Evolutionary conservation across 2,329 filamentous ascomycete genomes (phyloP).

Genomic region (Byssochlamys sp.): DNA sequence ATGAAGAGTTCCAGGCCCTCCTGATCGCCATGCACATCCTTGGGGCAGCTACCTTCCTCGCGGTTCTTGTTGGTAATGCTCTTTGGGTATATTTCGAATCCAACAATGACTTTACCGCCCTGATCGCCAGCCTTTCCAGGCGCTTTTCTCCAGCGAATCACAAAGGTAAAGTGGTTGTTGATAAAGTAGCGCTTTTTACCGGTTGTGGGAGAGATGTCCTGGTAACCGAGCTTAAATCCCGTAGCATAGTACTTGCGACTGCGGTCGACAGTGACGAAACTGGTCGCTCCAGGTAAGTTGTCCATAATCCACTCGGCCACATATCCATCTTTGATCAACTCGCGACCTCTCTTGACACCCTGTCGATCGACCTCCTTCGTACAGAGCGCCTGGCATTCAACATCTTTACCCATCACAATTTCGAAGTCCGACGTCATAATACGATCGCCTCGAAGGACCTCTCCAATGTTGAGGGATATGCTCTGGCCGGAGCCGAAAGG

Average conservation of each 20-base stretch:
- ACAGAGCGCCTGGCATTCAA: conserved; percentile 64
- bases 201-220: conserved; percentile 52
- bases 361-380: conserved; percentile 54
- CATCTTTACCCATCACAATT: conserved; percentile 65
- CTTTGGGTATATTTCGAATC: conserved; percentile 84
- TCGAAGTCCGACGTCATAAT: conserved; percentile 79
- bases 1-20: conserved; percentile 61
- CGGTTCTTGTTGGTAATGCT: conserved; percentile 60
- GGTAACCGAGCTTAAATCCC: conserved; percentile 79
- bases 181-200: conserved; percentile 61
- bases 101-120: conserved; percentile 71
- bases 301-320: conserved; percentile 91
- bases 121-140: conserved; percentile 58
- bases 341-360: conserved; percentile 57
- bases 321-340: conserved; percentile 69
- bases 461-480: conserved; percentile 73
- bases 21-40: conserved; percentile 53
- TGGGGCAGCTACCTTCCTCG: conserved; percentile 57
- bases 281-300: conserved; percentile 79
- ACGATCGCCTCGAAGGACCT: conserved; percentile 76
- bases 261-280: conserved; percentile 78
- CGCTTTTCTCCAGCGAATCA: conserved; percentile 66
- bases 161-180: conserved; percentile 80
- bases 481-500: conserved; percentile 66
- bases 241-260: conserved; percentile 78